Base-by-base conservation (phyloP, 306 rosid genomes). In the Cajanus cajan region DNA sequence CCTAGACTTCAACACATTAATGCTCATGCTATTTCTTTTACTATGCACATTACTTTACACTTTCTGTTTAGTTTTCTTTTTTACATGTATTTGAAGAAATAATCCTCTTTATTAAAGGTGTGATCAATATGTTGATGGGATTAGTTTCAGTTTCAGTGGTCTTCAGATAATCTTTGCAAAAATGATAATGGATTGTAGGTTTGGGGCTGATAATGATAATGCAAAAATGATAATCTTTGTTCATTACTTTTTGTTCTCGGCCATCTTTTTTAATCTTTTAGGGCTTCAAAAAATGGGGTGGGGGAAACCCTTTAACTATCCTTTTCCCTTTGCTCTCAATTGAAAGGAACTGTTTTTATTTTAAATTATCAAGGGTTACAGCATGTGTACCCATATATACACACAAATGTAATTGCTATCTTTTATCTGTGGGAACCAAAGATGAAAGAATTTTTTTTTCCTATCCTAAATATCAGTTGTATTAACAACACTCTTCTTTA, bases 61-160 rank as follows among this genome's bases (percentile, higher is more conserved):
- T 59, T 57, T 9, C 47, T 68, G 40, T 39, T 25, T 61, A 36
- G 64, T 48, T 58, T 76, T 76, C n/a, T 13, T 62, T 44, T 51
- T 52, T 19, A 45, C 78, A 58, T 68, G 65, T 45, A 37, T 68
- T 58, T 58, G 77, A 37, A 76, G 58, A 76, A 68, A 48, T 68
- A 21, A 47, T 43, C 79, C 65, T 68, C 44, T 21, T 15, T 70
- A 18, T n/a, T 43, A 59, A 70, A 13, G 3, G 19, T 39, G 12
- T 44, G 44, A 45, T 73, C 47, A 25, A 43, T 36, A 34, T 55
- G 21, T 21, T 55, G 54, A 54, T 43, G 34, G 65, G 41, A 37
- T 22, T 37, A 28, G 15, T 57, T 19, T 41, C 74, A 68, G 71
- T 74, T 81, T 34, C 4, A 5, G 22, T 25, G 50, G 33, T 8